Percentiles rank a stretch among this genome's conserved stretches.
Conservation (phyloP, 768 basidiomycete genomes). For the Psilocybe tampanensis region DNA sequence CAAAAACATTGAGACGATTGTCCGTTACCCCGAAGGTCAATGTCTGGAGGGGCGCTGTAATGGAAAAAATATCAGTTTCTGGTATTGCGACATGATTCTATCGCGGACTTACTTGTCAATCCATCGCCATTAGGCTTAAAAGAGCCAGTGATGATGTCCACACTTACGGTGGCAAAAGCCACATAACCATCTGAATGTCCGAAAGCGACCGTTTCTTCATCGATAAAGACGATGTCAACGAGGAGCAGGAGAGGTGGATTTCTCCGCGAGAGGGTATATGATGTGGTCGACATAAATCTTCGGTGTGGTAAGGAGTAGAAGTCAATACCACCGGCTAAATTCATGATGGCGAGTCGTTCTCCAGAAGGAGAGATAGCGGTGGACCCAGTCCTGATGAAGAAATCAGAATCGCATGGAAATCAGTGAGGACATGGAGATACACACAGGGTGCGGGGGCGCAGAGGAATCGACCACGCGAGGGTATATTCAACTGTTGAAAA, state of each 20-base stretch:
- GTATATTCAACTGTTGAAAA: neutral
- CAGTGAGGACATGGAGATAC: neutral
- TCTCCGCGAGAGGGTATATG: neutral
- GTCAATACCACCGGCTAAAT: constrained; percentile 1
- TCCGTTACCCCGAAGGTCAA: neutral
- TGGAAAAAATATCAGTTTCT: neutral
- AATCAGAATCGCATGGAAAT: neutral
- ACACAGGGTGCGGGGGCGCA: neutral
- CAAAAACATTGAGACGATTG: no score
- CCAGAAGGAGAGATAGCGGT: constrained; percentile 3
- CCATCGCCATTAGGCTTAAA: no score
- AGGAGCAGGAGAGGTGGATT: neutral
- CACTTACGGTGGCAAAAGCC: neutral
- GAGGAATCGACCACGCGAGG: neutral
- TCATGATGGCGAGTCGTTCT: constrained; percentile 2
- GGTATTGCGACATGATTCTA: no score
- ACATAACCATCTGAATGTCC: constrained; percentile 1
- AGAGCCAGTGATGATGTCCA: neutral
- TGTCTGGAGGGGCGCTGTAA: neutral
- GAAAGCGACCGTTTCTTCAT: constrained; percentile 6
- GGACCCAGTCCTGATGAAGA: neutral
- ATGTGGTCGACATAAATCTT: neutral
- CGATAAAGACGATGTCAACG: constrained; percentile 1
- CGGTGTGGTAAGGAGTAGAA: neutral
- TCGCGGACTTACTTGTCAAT: no score